Evolutionary conservation across 2,329 filamentous ascomycete species (phyloP).

Genomic region (Chaetomium olivaceum): DNA sequence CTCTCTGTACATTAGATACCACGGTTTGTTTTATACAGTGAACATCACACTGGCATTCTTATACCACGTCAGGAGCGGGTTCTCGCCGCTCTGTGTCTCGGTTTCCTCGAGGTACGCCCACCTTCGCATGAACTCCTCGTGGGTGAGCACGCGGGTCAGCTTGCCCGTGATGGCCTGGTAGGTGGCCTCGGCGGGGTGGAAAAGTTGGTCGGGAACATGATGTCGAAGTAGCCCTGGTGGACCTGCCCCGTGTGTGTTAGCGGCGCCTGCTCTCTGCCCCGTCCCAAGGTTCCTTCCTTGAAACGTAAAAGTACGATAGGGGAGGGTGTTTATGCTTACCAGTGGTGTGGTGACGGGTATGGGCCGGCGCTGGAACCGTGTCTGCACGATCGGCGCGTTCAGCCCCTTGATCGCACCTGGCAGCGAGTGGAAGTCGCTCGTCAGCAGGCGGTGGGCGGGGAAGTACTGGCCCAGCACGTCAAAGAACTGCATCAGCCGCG

Average conservation of each 20-base stretch:
- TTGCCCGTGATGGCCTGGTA: constrained; percentile 93
- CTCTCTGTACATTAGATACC: neutral
- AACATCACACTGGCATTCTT: constrained; percentile 92
- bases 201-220: constrained; percentile 97
- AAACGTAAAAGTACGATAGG: neutral
- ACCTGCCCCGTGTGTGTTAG: constrained; percentile 56
- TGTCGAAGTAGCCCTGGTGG: constrained; percentile 98
- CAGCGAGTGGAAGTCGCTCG: constrained; percentile 85
- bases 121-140: constrained; percentile 85
- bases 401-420: constrained; percentile 80
- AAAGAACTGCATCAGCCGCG: constrained; percentile 94
- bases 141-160: constrained; percentile 78
- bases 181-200: constrained; percentile 82
- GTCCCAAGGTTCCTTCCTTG: neutral
- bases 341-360: constrained; percentile 88
- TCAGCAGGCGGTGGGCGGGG: constrained; percentile 82
- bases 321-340: constrained; percentile 53
- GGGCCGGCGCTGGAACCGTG: constrained; percentile 80
- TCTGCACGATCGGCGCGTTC: constrained; percentile 96
- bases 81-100: constrained; percentile 85
- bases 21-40: constrained; percentile 61
- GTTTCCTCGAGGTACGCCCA: constrained; percentile 94
- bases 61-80: constrained; percentile 89
- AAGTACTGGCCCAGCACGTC: constrained; percentile 86
- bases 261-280: neutral